Conservation (phyloP, 2,329 filamentous ascomycete species). For the Camptophora hylomeconis region DNA sequence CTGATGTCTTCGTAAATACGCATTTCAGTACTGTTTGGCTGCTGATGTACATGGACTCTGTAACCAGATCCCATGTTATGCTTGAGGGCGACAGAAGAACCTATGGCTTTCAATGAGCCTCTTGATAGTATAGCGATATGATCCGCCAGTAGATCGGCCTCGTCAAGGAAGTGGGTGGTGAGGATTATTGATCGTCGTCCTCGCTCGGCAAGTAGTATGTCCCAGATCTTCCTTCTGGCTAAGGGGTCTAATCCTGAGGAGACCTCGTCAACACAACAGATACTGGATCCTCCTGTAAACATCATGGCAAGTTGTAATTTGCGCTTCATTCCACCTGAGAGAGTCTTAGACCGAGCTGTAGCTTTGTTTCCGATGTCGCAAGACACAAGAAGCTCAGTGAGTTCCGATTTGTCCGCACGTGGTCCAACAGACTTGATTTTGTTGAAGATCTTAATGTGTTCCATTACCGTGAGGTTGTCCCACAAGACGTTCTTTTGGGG, state of each 20-base stretch:
- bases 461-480: constrained; percentile 74
- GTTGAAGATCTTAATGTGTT: constrained; percentile 78
- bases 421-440: constrained; percentile 52
- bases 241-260: constrained; percentile 79
- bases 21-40: constrained; percentile 29
- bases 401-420: constrained; percentile 49
- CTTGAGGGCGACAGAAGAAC: constrained; percentile 77
- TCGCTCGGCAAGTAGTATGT: constrained; percentile 75
- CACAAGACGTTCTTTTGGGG: constrained; percentile 92
- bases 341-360: constrained; percentile 57
- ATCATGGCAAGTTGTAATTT: constrained; percentile 92
- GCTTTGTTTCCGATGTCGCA: constrained; percentile 68
- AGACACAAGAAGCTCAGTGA: constrained; percentile 46
- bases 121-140: constrained; percentile 81
- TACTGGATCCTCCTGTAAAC: constrained; percentile 76
- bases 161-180: constrained; percentile 88
- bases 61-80: constrained; percentile 73
- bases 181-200: constrained; percentile 71
- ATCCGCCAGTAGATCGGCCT: constrained; percentile 79
- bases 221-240: constrained; percentile 81
- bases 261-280: constrained; percentile 87
- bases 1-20: constrained; percentile 41
- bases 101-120: constrained; percentile 66
- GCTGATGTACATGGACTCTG: constrained; percentile 59
- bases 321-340: constrained; percentile 83